phyloP scores from a whole-genome alignment of 305 asterid genomes.

The Rubia tinctorum region DNA sequence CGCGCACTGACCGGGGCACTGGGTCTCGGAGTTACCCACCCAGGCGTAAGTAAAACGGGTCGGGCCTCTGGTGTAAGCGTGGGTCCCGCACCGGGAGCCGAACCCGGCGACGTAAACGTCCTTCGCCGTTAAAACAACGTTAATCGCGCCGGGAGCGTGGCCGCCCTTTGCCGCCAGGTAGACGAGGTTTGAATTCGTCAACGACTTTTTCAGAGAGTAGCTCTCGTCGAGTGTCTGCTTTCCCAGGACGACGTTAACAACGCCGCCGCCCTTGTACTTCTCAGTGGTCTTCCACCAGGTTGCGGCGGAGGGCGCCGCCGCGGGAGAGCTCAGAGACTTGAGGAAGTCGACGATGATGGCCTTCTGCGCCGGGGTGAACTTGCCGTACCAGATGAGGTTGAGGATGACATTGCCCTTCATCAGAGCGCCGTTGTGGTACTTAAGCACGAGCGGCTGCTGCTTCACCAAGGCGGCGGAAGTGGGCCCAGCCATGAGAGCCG shows the following conservation, averaged over 20 bases:
- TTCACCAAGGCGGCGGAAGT: slow-evolving; percentile 56
- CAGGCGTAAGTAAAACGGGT: slow-evolving; percentile 71
- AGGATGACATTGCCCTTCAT: slow-evolving; percentile 71
- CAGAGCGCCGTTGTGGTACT: slow-evolving; percentile 77
- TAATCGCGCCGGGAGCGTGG: slow-evolving; percentile 39
- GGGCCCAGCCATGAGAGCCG: slow-evolving; percentile 11
- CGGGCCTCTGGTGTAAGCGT: slow-evolving; percentile 64
- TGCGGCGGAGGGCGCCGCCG: slow-evolving; percentile 55
- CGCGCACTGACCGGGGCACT: slow-evolving; percentile 90
- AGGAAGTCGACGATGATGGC: slow-evolving; percentile 73
- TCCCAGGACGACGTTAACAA: slow-evolving; percentile 45
- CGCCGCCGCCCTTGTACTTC: slow-evolving; percentile 62
- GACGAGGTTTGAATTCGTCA: slow-evolving; percentile 47
- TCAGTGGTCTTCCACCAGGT: slow-evolving; percentile 92
- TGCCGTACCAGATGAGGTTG: slow-evolving; percentile 85
- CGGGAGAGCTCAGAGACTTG: slow-evolving; percentile 43
- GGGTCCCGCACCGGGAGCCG: slow-evolving; percentile 74
- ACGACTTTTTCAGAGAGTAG: slow-evolving; percentile 51
- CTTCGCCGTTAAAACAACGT: slow-evolving; percentile 74
- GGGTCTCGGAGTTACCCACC: slow-evolving; percentile 86
- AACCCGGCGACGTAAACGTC: slow-evolving; percentile 70
- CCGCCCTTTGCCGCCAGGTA: slow-evolving; percentile 70
- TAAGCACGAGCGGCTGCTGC: slow-evolving; percentile 59
- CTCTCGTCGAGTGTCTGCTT: slow-evolving; percentile 55
- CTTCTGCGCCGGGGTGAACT: slow-evolving; percentile 66